Evolutionary conservation across 192 early-diverging fungal species (phyloP).

Genomic region (Umbelopsis isabellina): DNA sequence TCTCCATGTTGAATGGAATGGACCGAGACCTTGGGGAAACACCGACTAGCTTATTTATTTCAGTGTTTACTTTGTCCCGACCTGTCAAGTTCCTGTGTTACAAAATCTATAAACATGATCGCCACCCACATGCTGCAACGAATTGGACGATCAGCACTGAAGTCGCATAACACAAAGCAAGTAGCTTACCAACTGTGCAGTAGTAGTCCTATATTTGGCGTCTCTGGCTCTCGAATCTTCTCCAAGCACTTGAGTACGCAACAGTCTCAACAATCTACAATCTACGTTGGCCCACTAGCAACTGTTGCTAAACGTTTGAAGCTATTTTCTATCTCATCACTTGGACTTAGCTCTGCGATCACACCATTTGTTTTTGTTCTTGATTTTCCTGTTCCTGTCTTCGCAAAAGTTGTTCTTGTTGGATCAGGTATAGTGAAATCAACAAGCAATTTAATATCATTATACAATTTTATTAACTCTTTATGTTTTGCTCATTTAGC

Average conservation of each 20-base stretch:
- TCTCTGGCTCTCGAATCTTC: neutral
- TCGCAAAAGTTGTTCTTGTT: slow-evolving; percentile 50
- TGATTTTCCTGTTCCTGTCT: slow-evolving; percentile 52
- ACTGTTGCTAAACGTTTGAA: slow-evolving; percentile 56
- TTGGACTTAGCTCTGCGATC: slow-evolving; percentile 50
- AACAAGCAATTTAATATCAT: neutral
- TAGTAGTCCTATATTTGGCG: too few relatives aligned
- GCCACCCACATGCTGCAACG: too few relatives aligned
- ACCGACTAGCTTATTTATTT: too few relatives aligned
- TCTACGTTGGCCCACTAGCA: slow-evolving; percentile 57
- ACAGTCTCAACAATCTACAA: neutral
- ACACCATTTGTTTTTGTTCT: slow-evolving; percentile 57
- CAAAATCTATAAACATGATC: too few relatives aligned
- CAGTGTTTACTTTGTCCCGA: too few relatives aligned
- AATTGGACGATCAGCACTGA: too few relatives aligned
- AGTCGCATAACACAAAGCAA: too few relatives aligned
- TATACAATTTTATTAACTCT: neutral
- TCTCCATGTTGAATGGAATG: slow-evolving; percentile 1
- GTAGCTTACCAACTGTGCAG: too few relatives aligned
- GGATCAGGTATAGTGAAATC: slow-evolving; percentile 45
- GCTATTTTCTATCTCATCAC: slow-evolving; percentile 56
- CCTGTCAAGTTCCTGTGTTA: too few relatives aligned
- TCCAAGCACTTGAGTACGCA: neutral
- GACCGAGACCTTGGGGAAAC: too few relatives aligned
- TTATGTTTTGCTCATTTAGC: slow-evolving; percentile 27